Evolutionary conservation across 345 rosid genomes (phyloP).

Genomic region (Triadica sebifera): DNA sequence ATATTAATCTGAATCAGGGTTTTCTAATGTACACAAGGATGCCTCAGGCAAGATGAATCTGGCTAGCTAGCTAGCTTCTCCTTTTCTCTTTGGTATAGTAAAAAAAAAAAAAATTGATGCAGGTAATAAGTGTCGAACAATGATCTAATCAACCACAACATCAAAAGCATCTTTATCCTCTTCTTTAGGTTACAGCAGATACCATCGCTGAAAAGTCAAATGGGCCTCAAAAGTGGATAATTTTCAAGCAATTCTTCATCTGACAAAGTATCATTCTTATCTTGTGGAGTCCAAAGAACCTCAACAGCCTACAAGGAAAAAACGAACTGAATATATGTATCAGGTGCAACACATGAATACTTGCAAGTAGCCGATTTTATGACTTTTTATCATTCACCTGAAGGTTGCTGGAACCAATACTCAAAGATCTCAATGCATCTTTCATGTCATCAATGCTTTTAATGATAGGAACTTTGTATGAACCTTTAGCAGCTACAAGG

Average conservation of each 20-base stretch:
- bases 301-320: constrained; percentile 27
- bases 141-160: too few relatives aligned
- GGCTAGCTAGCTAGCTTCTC: too few relatives aligned
- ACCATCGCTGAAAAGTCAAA: neutral
- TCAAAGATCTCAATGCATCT: constrained; percentile 23
- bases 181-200: neutral
- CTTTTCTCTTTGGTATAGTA: too few relatives aligned
- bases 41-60: too few relatives aligned
- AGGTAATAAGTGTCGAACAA: too few relatives aligned
- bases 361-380: neutral
- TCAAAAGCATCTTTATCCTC: too few relatives aligned
- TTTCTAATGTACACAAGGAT: too few relatives aligned
- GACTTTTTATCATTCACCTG: constrained; percentile 13
- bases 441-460: constrained; percentile 16
- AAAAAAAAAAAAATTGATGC: too few relatives aligned
- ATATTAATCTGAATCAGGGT: too few relatives aligned
- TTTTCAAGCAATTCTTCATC: constrained; percentile 24
- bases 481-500: constrained; percentile 17
- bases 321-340: neutral
- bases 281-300: constrained; percentile 40
- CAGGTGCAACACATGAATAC: neutral
- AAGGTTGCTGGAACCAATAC: constrained; percentile 7
- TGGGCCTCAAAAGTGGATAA: constrained; percentile 24
- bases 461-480: constrained; percentile 12
- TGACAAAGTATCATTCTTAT: constrained; percentile 29